A percentile compares a stretch with the other conserved stretches of the same genome.
Conservation (phyloP, 1,284 basidiomycete genomes). For the Ceratobasidium sp. region DNA sequence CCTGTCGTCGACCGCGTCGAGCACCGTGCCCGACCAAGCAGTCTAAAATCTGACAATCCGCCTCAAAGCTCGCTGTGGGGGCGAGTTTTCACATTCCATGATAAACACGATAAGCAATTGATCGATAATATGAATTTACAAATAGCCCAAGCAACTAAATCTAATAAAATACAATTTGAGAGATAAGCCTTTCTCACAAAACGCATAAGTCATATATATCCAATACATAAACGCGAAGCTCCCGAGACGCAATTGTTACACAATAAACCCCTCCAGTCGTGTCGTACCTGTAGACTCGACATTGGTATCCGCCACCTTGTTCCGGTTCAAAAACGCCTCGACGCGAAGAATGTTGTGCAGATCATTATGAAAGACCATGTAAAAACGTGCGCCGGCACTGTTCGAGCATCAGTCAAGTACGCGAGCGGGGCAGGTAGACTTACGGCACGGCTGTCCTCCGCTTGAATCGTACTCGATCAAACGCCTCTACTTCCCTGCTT, state of each 20-base stretch:
- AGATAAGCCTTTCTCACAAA: neutral
- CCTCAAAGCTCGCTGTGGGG: too few species aligned
- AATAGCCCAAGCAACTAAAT: slow-evolving; percentile 3
- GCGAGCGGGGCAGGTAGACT: neutral
- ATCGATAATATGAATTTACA: neutral
- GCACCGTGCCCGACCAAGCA: too few species aligned
- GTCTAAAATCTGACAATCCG: too few species aligned
- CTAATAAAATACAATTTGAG: neutral
- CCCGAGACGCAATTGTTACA: neutral
- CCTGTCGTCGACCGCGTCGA: too few species aligned
- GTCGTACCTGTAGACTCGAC: slow-evolving; percentile 32
- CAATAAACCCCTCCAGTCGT: slow-evolving; percentile 30
- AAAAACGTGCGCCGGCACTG: slow-evolving; percentile 26
- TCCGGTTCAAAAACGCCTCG: slow-evolving; percentile 23
- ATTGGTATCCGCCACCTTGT: slow-evolving; percentile 18
- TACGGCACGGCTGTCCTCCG: slow-evolving; percentile 33
- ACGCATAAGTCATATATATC: neutral
- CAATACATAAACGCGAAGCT: neutral
- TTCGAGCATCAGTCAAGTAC: neutral
- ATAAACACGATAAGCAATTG: too few species aligned
- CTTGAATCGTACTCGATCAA: slow-evolving; percentile 18
- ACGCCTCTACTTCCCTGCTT: slow-evolving; percentile 25
- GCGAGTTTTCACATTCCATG: too few species aligned
- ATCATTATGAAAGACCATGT: slow-evolving; percentile 35
- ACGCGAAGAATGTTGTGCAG: slow-evolving; percentile 14